Evolutionary conservation across 371 early-diverging fungal genomes (phyloP), one percentile per base, ranked within the genome.

Genomic region (Syncephalastrum racemosum): DNA sequence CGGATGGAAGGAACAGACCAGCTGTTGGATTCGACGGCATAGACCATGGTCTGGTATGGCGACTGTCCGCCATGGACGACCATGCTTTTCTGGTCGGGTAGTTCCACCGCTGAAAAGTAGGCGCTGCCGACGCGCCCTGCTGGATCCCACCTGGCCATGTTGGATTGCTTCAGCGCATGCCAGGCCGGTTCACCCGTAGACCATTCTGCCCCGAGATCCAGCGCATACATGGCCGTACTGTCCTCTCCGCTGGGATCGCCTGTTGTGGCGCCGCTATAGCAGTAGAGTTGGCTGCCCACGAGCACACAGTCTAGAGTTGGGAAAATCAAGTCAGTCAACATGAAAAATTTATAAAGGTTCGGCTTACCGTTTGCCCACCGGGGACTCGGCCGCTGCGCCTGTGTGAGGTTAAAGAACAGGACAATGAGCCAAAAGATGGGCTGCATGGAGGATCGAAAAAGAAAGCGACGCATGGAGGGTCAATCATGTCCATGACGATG

Each of bases 11-110:
- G 57, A 18, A 40, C 14, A 25, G 25, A 60, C 47, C 46, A 61
- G n/a, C 48, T 40, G 15, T 68, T 58, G 18, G 45, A n/a, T 13
- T 57, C 52, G 23, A 51, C 53, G 52, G 58, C 50, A 48, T 68
- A 71, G 4, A 61, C 36, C 22, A 40, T 50, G 25, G 63, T 52
- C 45, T 50, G 54, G 13, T 46, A 40, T 16, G 40, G 31, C 39
- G 18, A 40, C 46, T 58, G 25, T 1, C 74, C 74, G 18, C 70
- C 73, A 49, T 70, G 60, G 24, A 70, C 50, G 1, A 73, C 39
- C 16, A 72, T 57, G 13, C 56, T 55, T 12, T 58, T 53, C 12
- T 53, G 41, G n/a, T 53, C 53, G 1, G 63, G 58, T 41, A 67
- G 19, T 27, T 47, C 54, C 3, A 62, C 46, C 5, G 62, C 60